Evolutionary conservation across 176 grass and related monocot species (phyloP), one percentile per base, ranked within the genome.

Genomic region (Carex parvula): DNA sequence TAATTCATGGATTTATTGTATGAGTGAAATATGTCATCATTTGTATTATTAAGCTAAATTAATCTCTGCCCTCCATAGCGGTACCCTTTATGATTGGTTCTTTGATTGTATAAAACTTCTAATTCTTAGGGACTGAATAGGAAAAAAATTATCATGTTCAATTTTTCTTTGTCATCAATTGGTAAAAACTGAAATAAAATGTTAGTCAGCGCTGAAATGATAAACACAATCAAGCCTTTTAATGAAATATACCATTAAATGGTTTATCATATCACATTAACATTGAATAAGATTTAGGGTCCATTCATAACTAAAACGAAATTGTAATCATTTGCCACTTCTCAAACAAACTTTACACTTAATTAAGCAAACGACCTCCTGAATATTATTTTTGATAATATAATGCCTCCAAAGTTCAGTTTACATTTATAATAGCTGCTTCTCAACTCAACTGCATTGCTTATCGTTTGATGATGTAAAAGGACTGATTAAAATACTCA

Each of bases 41-140:
- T 68, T 69, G 71, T 54, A 76, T 54, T 55, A 52, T 21, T 26
- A 76, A 29, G 71, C 20, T 76, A 73, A 73, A 52, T 73, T 73
- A 73, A 73, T 73, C 10, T 73, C 20, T 24, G 15, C 8, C 3
- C 70, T 73, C 42, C 70, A 69, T 16, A 17, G 42, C 4, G 5
- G 12, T 74, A 30, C 22, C 12, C 21, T 76, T 29, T 32, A 76
- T 5, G 5, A 26, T 55, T 55, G 13, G 11, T 52, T 24, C 16
- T 13, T 73, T 73, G 7, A 73, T 48, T 50, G 42, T 29, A 26
- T 46, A 54, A 12, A 26, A 11, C 21, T 52, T 24, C 2, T 50
- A 13, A 20, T 68, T 68, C 30, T 7, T 37, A 39, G 14, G 65
- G 5, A 35, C 32, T 6, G 5, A 33, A 52, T 74, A 44, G 16